Conservation (phyloP, 129 eudicot genomes). For the Centella asiatica region DNA sequence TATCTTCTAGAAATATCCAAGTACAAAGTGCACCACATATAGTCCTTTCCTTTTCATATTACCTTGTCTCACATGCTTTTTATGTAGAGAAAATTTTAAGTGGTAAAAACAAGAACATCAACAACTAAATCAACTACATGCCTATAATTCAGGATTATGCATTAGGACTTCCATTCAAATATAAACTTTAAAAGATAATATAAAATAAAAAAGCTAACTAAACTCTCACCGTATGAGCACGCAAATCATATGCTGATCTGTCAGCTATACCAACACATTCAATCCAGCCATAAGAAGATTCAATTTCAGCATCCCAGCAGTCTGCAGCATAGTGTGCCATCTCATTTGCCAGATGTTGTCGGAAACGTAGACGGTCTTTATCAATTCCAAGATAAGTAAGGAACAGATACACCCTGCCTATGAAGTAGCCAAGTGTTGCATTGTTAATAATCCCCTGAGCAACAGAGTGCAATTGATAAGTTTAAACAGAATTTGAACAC, state of each 20-base stretch:
- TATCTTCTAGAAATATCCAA: not conserved
- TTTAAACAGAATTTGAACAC: not conserved
- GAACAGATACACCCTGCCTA: constrained; percentile 56
- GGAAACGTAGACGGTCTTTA: constrained; percentile 50
- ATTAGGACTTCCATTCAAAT: not conserved
- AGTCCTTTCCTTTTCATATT: not conserved
- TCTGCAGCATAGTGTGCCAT: constrained; percentile 86
- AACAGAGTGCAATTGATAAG: constrained; percentile 1
- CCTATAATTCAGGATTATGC: not conserved
- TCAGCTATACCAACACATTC: constrained; percentile 77
- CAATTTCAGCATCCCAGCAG: constrained; percentile 79
- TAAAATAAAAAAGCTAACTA: not conserved
- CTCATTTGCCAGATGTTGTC: constrained; percentile 67
- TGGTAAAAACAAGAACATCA: not conserved
- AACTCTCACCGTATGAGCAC: constrained; percentile 48
- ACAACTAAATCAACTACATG: not conserved
- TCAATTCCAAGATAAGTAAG: constrained; percentile 54
- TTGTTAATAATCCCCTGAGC: constrained; percentile 60
- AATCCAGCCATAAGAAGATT: constrained; percentile 61
- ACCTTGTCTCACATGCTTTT: not conserved
- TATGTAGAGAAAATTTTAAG: not conserved
- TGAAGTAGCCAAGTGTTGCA: constrained; percentile 60
- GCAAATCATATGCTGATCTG: constrained; percentile 57
- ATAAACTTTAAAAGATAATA: too few relatives aligned
- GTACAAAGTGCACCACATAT: not conserved